phyloP scores from a whole-genome alignment of 2,329 filamentous ascomycete genomes.

The Akanthomyces uredinophilus region DNA sequence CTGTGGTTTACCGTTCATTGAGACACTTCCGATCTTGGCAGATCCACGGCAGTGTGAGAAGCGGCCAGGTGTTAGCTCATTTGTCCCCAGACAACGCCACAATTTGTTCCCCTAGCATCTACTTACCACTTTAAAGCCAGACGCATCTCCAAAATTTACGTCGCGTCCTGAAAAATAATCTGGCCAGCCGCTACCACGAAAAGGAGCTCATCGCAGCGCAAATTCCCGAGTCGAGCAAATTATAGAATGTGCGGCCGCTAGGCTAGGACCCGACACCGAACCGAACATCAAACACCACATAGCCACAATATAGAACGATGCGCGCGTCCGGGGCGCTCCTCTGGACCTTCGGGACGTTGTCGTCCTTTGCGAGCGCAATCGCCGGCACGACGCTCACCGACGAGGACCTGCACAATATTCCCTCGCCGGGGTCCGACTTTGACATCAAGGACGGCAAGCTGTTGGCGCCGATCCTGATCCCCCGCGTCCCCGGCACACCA shows the following conservation, averaged over 20 bases:
- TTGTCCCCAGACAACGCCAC: neutral
- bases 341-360: constrained; percentile 12
- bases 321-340: constrained; percentile 4
- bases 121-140: neutral
- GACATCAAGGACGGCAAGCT: constrained; percentile 71
- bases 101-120: neutral
- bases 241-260: neutral
- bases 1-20: neutral
- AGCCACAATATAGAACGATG: constrained; percentile 1
- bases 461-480: constrained; percentile 78
- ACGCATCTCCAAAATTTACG: neutral
- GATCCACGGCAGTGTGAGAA: neutral
- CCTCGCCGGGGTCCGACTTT: constrained; percentile 69
- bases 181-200: neutral
- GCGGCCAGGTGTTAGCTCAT: constrained; percentile 7
- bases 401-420: constrained; percentile 64
- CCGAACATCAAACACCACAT: neutral
- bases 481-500: constrained; percentile 81
- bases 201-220: neutral
- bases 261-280: neutral
- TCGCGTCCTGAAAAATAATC: neutral
- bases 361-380: constrained; percentile 23
- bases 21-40: neutral
- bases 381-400: constrained; percentile 61
- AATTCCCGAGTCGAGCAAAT: neutral